phyloP scores from a whole-genome alignment of 768 basidiomycete genomes.

The Tylopilus sp. region DNA sequence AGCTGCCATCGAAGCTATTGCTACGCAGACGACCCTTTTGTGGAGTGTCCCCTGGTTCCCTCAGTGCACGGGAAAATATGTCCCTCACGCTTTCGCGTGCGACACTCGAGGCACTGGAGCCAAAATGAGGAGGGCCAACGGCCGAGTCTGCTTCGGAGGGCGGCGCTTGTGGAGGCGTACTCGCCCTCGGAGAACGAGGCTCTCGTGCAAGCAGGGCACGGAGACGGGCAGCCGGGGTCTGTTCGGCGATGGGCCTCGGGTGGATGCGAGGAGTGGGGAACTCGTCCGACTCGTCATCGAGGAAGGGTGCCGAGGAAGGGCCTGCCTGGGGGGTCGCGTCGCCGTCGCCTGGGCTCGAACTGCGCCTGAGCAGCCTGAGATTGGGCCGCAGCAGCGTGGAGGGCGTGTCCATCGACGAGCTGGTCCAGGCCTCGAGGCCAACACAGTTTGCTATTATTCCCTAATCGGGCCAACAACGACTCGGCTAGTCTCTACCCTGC shows the following conservation, averaged over 20 bases:
- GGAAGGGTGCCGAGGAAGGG: background rate
- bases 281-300: slow-evolving; percentile 24
- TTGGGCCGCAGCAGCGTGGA: slow-evolving; percentile 3
- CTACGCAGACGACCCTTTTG: slow-evolving; percentile 49
- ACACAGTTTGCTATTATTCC: slow-evolving; percentile 4
- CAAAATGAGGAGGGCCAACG: slow-evolving; percentile 12
- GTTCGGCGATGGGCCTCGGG: slow-evolving; percentile 16
- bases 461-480: slow-evolving; percentile 7
- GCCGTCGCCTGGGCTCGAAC: slow-evolving; percentile 2
- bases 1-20: slow-evolving; percentile 60
- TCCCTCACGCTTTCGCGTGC: slow-evolving; percentile 59
- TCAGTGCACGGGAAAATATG: slow-evolving; percentile 63
- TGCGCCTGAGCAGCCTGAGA: slow-evolving; percentile 12
- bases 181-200: slow-evolving; percentile 35
- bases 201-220: slow-evolving; percentile 58
- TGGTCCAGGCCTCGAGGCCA: slow-evolving; percentile 10
- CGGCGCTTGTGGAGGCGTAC: slow-evolving; percentile 20
- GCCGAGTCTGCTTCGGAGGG: slow-evolving; percentile 28
- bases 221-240: slow-evolving; percentile 52
- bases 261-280: slow-evolving; percentile 30
- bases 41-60: slow-evolving; percentile 63
- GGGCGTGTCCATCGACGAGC: slow-evolving; percentile 1
- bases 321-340: background rate
- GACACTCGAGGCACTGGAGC: slow-evolving; percentile 39
- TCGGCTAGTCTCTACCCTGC: background rate